phyloP scores from a whole-genome alignment of 2,329 filamentous ascomycete species.

The Aspergillus fumigatus region DNA sequence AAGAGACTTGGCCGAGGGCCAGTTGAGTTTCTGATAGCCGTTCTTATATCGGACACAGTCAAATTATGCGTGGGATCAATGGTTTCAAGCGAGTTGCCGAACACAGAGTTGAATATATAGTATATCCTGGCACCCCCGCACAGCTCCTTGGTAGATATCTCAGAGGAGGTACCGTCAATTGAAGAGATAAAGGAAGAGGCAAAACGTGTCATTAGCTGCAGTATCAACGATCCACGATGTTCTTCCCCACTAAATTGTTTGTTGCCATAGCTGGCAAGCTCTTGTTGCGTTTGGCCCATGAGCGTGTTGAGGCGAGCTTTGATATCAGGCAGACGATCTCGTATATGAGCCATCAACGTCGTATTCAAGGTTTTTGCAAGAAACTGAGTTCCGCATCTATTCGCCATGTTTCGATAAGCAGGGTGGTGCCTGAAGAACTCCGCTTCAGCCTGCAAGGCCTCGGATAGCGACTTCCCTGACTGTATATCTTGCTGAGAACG shows the following conservation, averaged over 20 bases:
- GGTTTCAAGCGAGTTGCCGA: constrained; percentile 90
- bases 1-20: constrained; percentile 93
- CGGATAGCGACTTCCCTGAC: constrained; percentile 87
- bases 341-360: constrained; percentile 93
- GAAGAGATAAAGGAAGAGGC: constrained; percentile 97
- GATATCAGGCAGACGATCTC: constrained; percentile 92
- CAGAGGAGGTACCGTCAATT: constrained; percentile 95
- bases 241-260: constrained; percentile 97
- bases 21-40: constrained; percentile 95
- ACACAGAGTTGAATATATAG: constrained; percentile 99
- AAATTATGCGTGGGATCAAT: constrained; percentile 96
- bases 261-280: constrained; percentile 94
- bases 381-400: constrained; percentile 87
- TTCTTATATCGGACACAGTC: constrained; percentile 89
- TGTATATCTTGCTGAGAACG: constrained; percentile 97
- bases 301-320: constrained; percentile 95
- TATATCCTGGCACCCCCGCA: constrained; percentile 94
- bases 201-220: constrained; percentile 97
- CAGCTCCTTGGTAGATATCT: constrained; percentile 97
- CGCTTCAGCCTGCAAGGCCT: constrained; percentile 81
- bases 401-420: constrained; percentile 93
- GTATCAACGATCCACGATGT: constrained; percentile 86
- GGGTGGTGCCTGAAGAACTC: constrained; percentile 98
- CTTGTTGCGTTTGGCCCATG: constrained; percentile 99
- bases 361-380: constrained; percentile 91